phyloP scores from a whole-genome alignment of 1,284 basidiomycete species.

The Sporisorium sorghi region DNA sequence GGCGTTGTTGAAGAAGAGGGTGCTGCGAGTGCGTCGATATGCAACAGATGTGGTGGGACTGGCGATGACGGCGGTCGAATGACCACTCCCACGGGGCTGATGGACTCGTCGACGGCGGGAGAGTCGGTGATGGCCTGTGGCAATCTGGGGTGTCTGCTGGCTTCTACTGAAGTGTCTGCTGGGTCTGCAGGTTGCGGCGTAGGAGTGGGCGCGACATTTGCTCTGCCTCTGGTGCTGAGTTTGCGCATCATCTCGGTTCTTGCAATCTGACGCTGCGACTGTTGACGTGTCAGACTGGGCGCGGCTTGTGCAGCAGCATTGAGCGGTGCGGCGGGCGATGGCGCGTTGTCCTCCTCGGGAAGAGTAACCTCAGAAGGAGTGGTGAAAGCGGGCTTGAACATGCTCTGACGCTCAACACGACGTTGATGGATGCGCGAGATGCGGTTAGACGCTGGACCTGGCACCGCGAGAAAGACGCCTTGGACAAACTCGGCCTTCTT shows the following conservation, averaged over 20 bases:
- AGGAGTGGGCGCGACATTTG: conserved; percentile 6
- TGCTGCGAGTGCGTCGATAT: neutral
- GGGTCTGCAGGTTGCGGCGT: conserved; percentile 11
- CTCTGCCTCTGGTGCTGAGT: conserved; percentile 50
- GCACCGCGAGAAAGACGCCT: conserved; percentile 46
- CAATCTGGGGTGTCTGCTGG: conserved; percentile 10
- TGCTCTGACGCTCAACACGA: conserved; percentile 37
- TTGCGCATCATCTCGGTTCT: conserved; percentile 61
- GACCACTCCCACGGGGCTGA: conserved; percentile 42
- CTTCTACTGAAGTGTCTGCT: neutral
- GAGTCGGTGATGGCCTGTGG: conserved; percentile 34
- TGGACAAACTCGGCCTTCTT: conserved; percentile 58
- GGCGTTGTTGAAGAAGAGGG: no score
- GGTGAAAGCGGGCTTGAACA: conserved; percentile 18
- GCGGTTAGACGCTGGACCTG: conserved; percentile 46
- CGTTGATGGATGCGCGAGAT: conserved; percentile 48
- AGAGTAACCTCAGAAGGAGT: conserved; percentile 11
- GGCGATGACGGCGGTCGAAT: conserved; percentile 45
- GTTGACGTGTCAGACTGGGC: conserved; percentile 34
- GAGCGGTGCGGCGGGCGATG: conserved; percentile 3
- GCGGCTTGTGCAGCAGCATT: conserved; percentile 4
- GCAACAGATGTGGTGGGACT: conserved; percentile 27
- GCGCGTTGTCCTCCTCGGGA: no score
- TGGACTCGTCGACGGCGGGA: conserved; percentile 45
- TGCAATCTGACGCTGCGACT: conserved; percentile 55